phyloP scores from a whole-genome alignment of 1,139 yeast species.

The Scheffersomyces segobiensis region DNA sequence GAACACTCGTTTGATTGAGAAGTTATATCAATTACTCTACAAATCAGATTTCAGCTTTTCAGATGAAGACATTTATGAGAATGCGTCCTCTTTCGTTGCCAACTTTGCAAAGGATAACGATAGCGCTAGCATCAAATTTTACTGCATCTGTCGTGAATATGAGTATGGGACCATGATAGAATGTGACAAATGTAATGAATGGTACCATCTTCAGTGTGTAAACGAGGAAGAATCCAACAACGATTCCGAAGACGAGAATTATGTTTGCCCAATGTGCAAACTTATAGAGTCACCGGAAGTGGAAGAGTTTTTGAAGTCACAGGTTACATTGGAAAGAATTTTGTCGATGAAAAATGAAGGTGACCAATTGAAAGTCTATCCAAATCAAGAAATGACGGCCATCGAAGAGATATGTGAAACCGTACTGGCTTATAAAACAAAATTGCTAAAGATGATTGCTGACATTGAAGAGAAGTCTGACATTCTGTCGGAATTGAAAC shows the following conservation, averaged over 20 bases:
- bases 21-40: slow-evolving; percentile 29
- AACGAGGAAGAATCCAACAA: slow-evolving; percentile 34
- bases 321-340: slow-evolving; percentile 21
- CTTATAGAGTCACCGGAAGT: slow-evolving; percentile 20
- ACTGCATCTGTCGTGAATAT: slow-evolving; percentile 69
- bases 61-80: slow-evolving; percentile 37
- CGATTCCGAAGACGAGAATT: slow-evolving; percentile 35
- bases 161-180: slow-evolving; percentile 78
- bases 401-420: slow-evolving; percentile 21
- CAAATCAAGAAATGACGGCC: slow-evolving; percentile 36
- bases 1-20: slow-evolving; percentile 22
- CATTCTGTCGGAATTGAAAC: slow-evolving; percentile 12
- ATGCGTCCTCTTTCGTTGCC: slow-evolving; percentile 27
- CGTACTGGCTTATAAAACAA: neutral
- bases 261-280: slow-evolving; percentile 69
- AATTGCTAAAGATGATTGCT: neutral
- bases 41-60: slow-evolving; percentile 41
- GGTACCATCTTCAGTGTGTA: slow-evolving; percentile 77
- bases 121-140: slow-evolving; percentile 24
- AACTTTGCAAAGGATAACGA: slow-evolving; percentile 14
- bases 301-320: slow-evolving; percentile 19
- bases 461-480: neutral
- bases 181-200: slow-evolving; percentile 76
- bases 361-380: slow-evolving; percentile 33
- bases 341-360: slow-evolving; percentile 27